phyloP scores from a whole-genome alignment of 257 asterid genomes.

The Cynanchum wilfordii region DNA sequence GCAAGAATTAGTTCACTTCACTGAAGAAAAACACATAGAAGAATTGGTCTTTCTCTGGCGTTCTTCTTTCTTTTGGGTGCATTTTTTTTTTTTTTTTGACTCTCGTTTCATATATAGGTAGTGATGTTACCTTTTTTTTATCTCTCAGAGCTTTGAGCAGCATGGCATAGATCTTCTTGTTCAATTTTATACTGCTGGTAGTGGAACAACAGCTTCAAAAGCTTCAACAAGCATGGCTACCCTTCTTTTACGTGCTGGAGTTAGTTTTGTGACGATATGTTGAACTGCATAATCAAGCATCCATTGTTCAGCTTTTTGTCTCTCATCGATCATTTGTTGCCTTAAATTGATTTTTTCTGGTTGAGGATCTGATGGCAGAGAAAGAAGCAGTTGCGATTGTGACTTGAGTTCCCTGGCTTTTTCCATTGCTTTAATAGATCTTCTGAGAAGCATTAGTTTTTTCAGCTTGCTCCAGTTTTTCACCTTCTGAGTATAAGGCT shows the following conservation, averaged over 20 bases:
- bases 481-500: constrained; percentile 28
- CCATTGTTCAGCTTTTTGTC: constrained; percentile 89
- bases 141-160: background rate
- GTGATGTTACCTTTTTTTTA: background rate
- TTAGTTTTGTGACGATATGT: constrained; percentile 60
- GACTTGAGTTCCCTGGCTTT: constrained; percentile 42
- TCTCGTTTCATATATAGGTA: no score
- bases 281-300: constrained; percentile 93
- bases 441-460: constrained; percentile 56
- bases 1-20: constrained; percentile 3
- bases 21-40: background rate
- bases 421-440: constrained; percentile 74
- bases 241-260: constrained; percentile 69
- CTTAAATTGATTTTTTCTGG: constrained; percentile 55
- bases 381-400: constrained; percentile 20
- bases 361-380: constrained; percentile 24
- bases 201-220: constrained; percentile 93
- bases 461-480: constrained; percentile 87
- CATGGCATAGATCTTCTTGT: background rate
- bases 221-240: constrained; percentile 97
- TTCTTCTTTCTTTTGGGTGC: background rate
- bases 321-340: constrained; percentile 65
- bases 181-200: constrained; percentile 48
- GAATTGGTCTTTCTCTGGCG: background rate
- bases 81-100: background rate